Conservation (phyloP, 164 flowering plant species). For the Berberis vulgaris region DNA sequence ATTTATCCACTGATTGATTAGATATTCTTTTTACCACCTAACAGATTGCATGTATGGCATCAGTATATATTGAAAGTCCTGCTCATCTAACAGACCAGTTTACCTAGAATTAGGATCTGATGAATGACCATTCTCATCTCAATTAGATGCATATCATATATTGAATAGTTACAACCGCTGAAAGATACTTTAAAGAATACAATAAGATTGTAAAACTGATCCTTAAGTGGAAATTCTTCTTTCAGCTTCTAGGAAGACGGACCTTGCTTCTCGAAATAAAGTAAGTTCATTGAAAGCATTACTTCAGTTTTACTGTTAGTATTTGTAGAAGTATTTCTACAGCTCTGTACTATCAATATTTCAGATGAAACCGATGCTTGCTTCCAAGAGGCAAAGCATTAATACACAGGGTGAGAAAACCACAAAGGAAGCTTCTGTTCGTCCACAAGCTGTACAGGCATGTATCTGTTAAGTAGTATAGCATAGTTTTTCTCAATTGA, state of each 20-base stretch:
- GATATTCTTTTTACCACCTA: background rate
- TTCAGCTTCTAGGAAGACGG: constrained; percentile 46
- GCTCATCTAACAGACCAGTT: background rate
- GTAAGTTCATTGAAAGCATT: constrained; percentile 20
- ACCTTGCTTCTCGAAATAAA: constrained; percentile 26
- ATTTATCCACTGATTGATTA: background rate
- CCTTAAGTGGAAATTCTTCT: background rate
- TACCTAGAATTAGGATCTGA: background rate
- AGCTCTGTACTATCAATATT: background rate
- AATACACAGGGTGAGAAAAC: constrained; percentile 28
- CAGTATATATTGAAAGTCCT: background rate
- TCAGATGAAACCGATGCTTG: constrained; percentile 32
- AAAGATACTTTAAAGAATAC: background rate
- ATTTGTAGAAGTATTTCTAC: background rate
- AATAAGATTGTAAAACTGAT: background rate
- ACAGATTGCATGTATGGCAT: background rate
- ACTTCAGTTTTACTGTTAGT: background rate
- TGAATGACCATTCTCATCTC: background rate
- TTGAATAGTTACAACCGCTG: background rate
- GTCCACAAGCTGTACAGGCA: constrained; percentile 33
- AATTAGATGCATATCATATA: background rate
- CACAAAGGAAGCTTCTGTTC: constrained; percentile 26
- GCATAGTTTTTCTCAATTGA: background rate
- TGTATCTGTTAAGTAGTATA: background rate
- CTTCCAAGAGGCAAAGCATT: constrained; percentile 35